These are phyloP conservation scores for Sabuloglossum arenarium DNA, from an alignment of 495 filamentous ascomycete species.

Conservation along the genomic window DNA sequence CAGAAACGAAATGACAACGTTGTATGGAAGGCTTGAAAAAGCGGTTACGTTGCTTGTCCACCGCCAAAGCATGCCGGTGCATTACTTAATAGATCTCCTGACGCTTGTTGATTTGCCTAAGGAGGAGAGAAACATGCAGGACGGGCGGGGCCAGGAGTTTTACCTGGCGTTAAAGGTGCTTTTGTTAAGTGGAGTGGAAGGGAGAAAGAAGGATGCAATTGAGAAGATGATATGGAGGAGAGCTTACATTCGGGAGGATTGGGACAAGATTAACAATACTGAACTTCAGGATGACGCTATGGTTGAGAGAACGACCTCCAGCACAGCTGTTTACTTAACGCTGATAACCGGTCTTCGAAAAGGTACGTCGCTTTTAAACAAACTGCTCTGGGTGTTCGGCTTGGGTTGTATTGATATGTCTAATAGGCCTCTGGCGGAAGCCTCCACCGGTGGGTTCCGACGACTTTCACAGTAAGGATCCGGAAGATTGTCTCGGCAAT, in stretches of 20 bases:
- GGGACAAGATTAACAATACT: slow-evolving; percentile 14
- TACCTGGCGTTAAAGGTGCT: slow-evolving; percentile 45
- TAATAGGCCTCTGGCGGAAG: background rate
- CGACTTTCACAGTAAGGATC: background rate
- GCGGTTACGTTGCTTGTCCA: slow-evolving; percentile 42
- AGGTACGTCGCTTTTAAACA: slow-evolving; percentile 4
- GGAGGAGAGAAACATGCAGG: slow-evolving; percentile 14
- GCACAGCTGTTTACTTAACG: slow-evolving; percentile 16
- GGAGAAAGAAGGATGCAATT: slow-evolving; percentile 30
- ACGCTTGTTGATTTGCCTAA: slow-evolving; percentile 37
- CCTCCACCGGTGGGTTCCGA: slow-evolving; percentile 5
- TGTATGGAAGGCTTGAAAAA: slow-evolving; percentile 40
- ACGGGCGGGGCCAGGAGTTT: slow-evolving; percentile 26
- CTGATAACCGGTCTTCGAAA: slow-evolving; percentile 11
- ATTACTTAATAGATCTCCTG: slow-evolving; percentile 59
- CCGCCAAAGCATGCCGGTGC: slow-evolving; percentile 41
- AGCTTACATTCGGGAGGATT: slow-evolving; percentile 53
- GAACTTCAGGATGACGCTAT: slow-evolving; percentile 12
- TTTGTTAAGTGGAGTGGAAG: slow-evolving; percentile 28
- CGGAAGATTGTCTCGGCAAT: background rate
- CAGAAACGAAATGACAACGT: slow-evolving; percentile 36
- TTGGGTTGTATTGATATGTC: background rate
- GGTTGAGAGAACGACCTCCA: slow-evolving; percentile 10
- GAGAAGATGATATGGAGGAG: slow-evolving; percentile 69
- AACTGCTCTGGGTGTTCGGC: background rate